Conservation (phyloP, 768 basidiomycete species). For the Suillus fuscotomentosus region DNA sequence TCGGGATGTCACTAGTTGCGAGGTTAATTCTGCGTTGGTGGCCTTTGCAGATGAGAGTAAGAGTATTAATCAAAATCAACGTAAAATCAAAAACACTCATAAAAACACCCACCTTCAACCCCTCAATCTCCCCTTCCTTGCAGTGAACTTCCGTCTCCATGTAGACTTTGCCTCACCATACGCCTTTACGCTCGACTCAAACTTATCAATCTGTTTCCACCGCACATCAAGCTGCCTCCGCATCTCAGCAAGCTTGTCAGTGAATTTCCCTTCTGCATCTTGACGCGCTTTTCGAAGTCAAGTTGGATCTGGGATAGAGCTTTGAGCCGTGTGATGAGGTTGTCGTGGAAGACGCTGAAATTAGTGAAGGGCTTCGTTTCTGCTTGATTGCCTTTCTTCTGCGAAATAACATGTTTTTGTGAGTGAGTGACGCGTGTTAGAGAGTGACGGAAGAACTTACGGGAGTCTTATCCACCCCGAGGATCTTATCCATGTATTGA, state of each 20-base stretch:
- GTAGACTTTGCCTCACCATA: conserved; percentile 76
- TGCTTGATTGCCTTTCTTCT: conserved; percentile 75
- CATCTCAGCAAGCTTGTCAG: conserved; percentile 74
- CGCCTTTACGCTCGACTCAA: conserved; percentile 81
- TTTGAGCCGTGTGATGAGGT: conserved; percentile 85
- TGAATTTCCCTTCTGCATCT: conserved; percentile 70
- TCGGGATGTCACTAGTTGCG: conserved; percentile 63
- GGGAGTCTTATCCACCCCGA: conserved; percentile 84
- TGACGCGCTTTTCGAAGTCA: conserved; percentile 83
- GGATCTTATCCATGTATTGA: conserved; percentile 92
- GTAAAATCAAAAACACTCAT: background rate
- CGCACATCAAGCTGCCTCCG: conserved; percentile 84
- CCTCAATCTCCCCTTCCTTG: conserved; percentile 88
- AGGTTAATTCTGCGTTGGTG: conserved; percentile 70
- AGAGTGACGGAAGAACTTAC: conserved; percentile 43
- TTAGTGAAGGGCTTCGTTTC: conserved; percentile 94
- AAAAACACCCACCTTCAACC: conserved; percentile 60
- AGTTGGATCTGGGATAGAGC: conserved; percentile 79
- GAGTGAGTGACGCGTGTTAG: background rate
- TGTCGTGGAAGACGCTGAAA: conserved; percentile 92
- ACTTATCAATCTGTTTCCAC: conserved; percentile 92
- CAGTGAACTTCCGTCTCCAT: conserved; percentile 81
- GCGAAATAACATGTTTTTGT: background rate
- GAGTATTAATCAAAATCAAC: background rate
- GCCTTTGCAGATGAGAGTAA: conserved; percentile 38